phyloP scores from a whole-genome alignment of 257 asterid species.

The Lycium barbarum region DNA sequence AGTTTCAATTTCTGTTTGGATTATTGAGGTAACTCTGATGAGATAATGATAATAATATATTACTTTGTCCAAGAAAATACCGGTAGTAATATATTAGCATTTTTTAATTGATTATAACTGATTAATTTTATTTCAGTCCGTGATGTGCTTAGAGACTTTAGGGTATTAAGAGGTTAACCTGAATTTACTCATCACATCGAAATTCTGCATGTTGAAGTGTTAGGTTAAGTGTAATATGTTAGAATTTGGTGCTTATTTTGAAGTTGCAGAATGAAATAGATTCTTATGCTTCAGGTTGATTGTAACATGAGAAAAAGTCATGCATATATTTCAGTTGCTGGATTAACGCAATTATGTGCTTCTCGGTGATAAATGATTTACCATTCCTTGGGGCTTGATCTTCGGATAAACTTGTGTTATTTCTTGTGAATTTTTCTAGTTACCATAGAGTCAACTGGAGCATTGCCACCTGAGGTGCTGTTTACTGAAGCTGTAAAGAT shows the following conservation, averaged over 20 bases:
- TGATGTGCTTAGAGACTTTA: background rate
- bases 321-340: background rate
- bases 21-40: background rate
- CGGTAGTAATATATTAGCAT: background rate
- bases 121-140: background rate
- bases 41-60: background rate
- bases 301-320: background rate
- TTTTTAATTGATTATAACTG: background rate
- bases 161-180: background rate
- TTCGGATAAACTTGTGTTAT: background rate
- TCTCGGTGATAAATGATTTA: background rate
- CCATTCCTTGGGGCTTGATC: background rate
- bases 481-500: slow-evolving; percentile 93
- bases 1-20: background rate
- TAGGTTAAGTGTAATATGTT: background rate
- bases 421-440: slow-evolving; percentile 48
- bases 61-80: background rate
- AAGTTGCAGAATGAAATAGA: background rate
- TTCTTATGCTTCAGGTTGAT: background rate
- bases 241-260: background rate
- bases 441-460: slow-evolving; percentile 90
- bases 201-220: background rate
- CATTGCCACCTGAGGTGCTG: slow-evolving; percentile 81
- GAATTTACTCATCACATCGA: background rate
- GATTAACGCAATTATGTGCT: background rate